Percentiles rank a stretch among this genome's conserved stretches.
Evolutionary conservation across 495 filamentous ascomycete species (phyloP).

Genomic region (Amphirosellinia nigrospora): DNA sequence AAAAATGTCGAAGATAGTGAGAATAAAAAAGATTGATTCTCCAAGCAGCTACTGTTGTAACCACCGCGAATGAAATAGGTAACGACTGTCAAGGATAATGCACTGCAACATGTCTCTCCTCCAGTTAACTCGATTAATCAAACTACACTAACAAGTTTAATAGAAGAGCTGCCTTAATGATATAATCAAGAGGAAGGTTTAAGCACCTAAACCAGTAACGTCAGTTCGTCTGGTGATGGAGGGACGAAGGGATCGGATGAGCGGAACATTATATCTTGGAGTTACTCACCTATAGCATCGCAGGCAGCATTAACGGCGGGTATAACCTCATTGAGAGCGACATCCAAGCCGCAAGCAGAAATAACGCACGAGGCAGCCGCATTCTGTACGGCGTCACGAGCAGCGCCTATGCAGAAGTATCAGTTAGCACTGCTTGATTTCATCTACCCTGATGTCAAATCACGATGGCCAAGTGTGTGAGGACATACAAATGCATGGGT

Average conservation of each 20-base stretch:
- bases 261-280: not conserved
- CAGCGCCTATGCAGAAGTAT: not conserved
- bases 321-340: not conserved
- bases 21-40: not conserved
- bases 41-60: not conserved
- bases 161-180: not conserved
- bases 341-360: not conserved
- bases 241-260: not conserved
- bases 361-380: not conserved
- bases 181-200: not conserved
- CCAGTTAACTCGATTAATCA: not conserved
- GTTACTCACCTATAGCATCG: not conserved
- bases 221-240: not conserved
- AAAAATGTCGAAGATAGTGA: too few relatives aligned
- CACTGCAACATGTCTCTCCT: not conserved
- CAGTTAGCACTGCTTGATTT: not conserved
- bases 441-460: not conserved
- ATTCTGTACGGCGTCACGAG: not conserved
- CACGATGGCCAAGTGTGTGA: not conserved
- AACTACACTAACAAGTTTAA: not conserved
- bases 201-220: not conserved
- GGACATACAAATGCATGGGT: slow-evolving; percentile 11
- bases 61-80: not conserved
- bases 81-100: not conserved
- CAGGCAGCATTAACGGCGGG: slow-evolving; percentile 18